Conservation (phyloP, 2,329 filamentous ascomycete species). For the Teratosphaeria epicoccoides region DNA sequence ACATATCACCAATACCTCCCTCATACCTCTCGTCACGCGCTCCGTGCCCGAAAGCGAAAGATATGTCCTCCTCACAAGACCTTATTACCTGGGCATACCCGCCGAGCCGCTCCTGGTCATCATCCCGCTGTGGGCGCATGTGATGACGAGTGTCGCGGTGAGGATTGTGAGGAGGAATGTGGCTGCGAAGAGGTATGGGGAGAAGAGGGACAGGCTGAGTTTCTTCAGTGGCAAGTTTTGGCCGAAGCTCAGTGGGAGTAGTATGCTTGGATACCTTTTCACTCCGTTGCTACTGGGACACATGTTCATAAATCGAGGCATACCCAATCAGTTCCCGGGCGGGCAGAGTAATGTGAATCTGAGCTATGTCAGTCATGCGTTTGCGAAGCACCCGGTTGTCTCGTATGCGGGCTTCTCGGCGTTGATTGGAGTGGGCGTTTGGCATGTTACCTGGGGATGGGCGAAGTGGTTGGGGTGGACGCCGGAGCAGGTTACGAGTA, state of each 20-base stretch:
- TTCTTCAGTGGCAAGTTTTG: conserved; percentile 39
- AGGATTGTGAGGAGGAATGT: conserved; percentile 64
- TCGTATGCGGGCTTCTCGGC: conserved; percentile 60
- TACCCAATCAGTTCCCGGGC: conserved; percentile 68
- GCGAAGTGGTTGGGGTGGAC: conserved; percentile 68
- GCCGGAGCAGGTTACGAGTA: conserved; percentile 42
- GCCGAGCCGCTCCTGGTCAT: conserved; percentile 71
- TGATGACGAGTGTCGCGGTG: conserved; percentile 65
- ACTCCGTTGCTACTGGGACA: conserved; percentile 58
- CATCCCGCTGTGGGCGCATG: conserved; percentile 63
- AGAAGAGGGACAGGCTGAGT: conserved; percentile 28
- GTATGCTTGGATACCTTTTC: conserved; percentile 61
- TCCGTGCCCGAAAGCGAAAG: conserved; percentile 67
- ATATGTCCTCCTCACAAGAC: conserved; percentile 81
- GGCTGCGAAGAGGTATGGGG: conserved; percentile 65
- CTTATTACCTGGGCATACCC: conserved; percentile 78
- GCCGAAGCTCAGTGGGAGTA: conserved; percentile 62
- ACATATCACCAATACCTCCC: conserved; percentile 70
- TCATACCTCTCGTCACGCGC: conserved; percentile 65
- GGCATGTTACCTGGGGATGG: conserved; percentile 74
- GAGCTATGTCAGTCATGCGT: conserved; percentile 74
- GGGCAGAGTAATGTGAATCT: conserved; percentile 79
- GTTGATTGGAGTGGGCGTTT: conserved; percentile 56
- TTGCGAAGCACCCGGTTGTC: conserved; percentile 57
- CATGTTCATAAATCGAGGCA: conserved; percentile 60